Base-by-base conservation (phyloP, 306 rosid species). In the Rosa lucieae region DNA sequence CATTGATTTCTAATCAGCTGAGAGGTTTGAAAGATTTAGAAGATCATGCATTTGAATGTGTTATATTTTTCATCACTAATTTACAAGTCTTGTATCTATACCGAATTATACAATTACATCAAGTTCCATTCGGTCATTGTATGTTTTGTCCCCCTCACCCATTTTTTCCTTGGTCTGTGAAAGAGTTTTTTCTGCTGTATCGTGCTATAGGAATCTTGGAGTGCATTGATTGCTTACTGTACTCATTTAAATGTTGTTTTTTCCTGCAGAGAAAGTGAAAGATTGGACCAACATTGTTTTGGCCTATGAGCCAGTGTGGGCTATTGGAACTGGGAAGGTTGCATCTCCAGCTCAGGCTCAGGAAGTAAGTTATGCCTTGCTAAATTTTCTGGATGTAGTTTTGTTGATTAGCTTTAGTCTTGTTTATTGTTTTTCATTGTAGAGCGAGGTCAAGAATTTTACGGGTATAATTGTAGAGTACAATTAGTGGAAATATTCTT, bases 261-360 rank as follows among this genome's bases (percentile, higher is more conserved):
- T 70, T 62, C 1, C 48, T 73, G 75, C 84, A 85, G 89, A 73
- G 5, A 74, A 66, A 78, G 61, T 92, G 72, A 80, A 89, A 32
- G 87, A 78, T 14, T 92, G 97, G 97, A 86, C 82, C 32, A 84
- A 92, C 78, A 84, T 92, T 58, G 97, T 92, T 61, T 75, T 92
- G 86, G 97, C 97, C 35, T 92, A 90, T 68, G 97, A 92, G 85
- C 97, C 97, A 17, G 97, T 92, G 75, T 92, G 97, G 97, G 97
- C 97, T 81, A 92, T 92, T 76, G 97, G 97, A 56, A 92, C 97
- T 1, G 97, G 97, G 76, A 92, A 92, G 92, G 95, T 92, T 76
- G 97, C 97, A 65, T 66, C 88, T 83, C 97, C 89, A 80, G 85
- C 86, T 65, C 86, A 83, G 80, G 89, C 89, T 65, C 89, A 86